phyloP scores from a whole-genome alignment of 78 protist species.

The Guillardia theta region DNA sequence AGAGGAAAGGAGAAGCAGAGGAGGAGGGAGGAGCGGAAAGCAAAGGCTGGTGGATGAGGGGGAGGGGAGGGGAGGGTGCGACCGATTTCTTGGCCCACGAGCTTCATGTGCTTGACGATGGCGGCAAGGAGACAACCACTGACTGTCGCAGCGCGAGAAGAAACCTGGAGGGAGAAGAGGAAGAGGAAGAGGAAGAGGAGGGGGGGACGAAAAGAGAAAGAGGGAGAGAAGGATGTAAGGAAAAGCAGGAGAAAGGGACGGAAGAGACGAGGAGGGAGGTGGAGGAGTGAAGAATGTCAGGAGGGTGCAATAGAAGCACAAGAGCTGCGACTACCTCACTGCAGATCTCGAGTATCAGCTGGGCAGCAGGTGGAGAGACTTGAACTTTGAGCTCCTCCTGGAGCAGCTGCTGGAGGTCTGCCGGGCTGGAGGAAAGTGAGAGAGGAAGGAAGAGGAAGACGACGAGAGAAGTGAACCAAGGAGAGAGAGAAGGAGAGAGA shows the following conservation, averaged over 20 bases:
- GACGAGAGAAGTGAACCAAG: neutral
- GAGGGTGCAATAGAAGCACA: neutral
- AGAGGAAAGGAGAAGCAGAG: too few relatives aligned
- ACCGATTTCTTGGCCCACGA: neutral
- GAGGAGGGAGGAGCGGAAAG: too few relatives aligned
- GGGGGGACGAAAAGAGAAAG: neutral
- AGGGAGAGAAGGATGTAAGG: neutral
- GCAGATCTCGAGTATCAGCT: neutral
- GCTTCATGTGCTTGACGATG: neutral
- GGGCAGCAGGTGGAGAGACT: neutral
- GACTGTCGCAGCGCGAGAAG: neutral
- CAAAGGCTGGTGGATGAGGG: too few relatives aligned
- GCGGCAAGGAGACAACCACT: neutral
- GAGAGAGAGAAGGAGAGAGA: slow-evolving; percentile 25
- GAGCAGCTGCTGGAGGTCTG: neutral
- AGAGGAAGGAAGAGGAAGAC: neutral
- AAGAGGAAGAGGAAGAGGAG: neutral
- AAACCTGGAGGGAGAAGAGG: neutral
- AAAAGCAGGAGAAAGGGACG: neutral
- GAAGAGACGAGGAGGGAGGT: neutral
- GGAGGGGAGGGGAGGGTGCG: too few relatives aligned
- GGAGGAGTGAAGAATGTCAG: neutral
- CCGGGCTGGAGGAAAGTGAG: neutral
- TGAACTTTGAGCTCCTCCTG: neutral
- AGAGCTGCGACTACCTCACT: neutral